Conservation (phyloP, 257 asterid genomes). For the Przewalskia tangutica region DNA sequence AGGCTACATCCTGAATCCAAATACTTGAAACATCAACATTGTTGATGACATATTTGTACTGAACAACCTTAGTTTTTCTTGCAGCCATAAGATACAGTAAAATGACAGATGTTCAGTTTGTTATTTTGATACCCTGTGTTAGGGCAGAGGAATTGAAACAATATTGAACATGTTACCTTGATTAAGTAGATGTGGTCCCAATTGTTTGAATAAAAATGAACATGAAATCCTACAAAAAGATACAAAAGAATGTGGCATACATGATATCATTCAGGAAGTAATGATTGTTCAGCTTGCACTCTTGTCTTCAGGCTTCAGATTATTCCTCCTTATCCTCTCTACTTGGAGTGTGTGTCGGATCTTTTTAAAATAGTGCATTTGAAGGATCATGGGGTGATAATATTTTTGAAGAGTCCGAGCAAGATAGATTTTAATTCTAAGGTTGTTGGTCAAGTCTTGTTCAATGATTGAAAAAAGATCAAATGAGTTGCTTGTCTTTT, state of each 20-base stretch:
- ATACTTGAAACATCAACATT: not conserved
- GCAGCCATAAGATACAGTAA: not conserved
- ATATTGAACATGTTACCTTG: not conserved
- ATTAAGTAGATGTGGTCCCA: constrained; percentile 7
- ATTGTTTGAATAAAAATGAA: not conserved
- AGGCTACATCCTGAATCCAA: no score
- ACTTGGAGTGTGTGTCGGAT: not conserved
- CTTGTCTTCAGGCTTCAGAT: not conserved
- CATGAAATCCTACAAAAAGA: not conserved
- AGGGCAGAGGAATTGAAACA: not conserved
- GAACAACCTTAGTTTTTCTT: not conserved
- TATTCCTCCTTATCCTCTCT: not conserved
- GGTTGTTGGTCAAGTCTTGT: not conserved
- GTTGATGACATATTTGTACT: not conserved
- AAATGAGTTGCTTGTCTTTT: constrained; percentile 14
- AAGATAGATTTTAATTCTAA: not conserved
- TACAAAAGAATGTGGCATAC: not conserved
- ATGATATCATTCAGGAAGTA: not conserved
- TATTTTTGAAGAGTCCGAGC: not conserved
- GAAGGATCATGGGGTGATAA: not conserved
- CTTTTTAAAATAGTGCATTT: not conserved
- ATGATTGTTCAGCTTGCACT: constrained; percentile 4
- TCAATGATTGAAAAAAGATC: constrained; percentile 11
- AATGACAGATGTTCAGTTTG: not conserved
- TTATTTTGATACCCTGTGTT: not conserved